Base-by-base conservation (phyloP, 805 yeast species). In the Starmera dryadoides region DNA sequence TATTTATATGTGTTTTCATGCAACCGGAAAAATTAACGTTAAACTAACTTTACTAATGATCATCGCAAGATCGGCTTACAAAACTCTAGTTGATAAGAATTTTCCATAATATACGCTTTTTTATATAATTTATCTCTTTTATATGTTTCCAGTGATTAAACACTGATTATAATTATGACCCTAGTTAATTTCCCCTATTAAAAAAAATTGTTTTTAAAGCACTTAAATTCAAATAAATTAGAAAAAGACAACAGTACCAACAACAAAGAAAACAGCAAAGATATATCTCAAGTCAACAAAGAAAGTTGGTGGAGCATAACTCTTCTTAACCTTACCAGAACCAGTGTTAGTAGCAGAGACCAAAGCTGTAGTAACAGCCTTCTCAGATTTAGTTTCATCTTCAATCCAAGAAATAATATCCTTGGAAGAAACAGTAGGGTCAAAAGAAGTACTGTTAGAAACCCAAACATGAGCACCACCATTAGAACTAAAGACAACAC, bases 391-490 rank as follows among this genome's bases (percentile, higher is more conserved):
- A 6, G 55, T 37, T 19, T 66, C 61, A 18, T 44, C 50, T 2
- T 68, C 49, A 34, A 79, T 59, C 76, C 84, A 71, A 2, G 50
- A 35, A 37, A 59, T 52, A 10, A 82, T 50, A 38, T 66, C 68
- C n/a, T 65, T 45, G 17, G 68, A 75, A 12, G 58, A 40, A 22
- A 82, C 52, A n/a, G 69, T 51, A 2, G 53, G 48, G 48, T 69
- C 77, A 44, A 81, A 68, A 1, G 66, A 37, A 25, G 85, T 73
- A 23, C 60, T 55, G 52, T 79, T 71, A 28, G 81, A 71, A 44
- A 81, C 44, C 59, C 80, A 83, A 5, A 79, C 78, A n/a, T 75
- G 60, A 15, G 76, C 80, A 33, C 65, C 66, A 33, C 87, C 87
- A 45, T 69, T 67, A 39, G 73, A 59, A 42, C 75, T 85, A 49